A percentile compares a stretch with the other conserved stretches of the same genome.
phyloP scores from a whole-genome alignment of 2,329 filamentous ascomycete species.

The Scopulariopsis brevicaulis region DNA sequence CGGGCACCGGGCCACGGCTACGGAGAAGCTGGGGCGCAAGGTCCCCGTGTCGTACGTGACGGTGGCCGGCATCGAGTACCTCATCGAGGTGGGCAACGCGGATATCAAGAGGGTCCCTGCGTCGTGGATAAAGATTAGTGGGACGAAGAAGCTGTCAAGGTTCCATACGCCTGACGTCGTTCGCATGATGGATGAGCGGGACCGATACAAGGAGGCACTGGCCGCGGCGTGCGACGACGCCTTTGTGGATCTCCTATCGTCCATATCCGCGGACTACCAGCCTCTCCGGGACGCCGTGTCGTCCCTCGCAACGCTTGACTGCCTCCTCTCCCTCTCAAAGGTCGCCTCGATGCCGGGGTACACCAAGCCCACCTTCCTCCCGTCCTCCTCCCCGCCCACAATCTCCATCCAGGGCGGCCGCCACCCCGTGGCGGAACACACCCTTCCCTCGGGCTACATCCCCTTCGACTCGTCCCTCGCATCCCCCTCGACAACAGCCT shows the following conservation, averaged over 20 bases:
- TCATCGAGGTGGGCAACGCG: conserved; percentile 80
- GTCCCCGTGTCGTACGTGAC: conserved; percentile 66
- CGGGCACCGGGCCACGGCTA: conserved; percentile 60
- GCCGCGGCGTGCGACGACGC: conserved; percentile 84
- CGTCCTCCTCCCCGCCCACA: conserved; percentile 50
- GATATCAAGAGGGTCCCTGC: conserved; percentile 81
- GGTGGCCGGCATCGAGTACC: conserved; percentile 82
- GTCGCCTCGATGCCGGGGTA: conserved; percentile 85
- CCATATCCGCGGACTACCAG: conserved; percentile 78
- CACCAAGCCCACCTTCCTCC: conserved; percentile 58
- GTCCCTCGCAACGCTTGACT: conserved; percentile 78
- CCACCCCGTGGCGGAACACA: conserved; percentile 92
- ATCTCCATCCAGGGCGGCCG: conserved; percentile 66
- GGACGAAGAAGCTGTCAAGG: conserved; percentile 82
- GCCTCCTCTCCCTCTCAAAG: conserved; percentile 73
- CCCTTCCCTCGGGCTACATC: conserved; percentile 77
- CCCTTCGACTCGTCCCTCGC: conserved; percentile 73
- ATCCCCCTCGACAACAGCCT: conserved; percentile 44
- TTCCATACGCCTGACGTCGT: conserved; percentile 93
- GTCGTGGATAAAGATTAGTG: conserved; percentile 89
- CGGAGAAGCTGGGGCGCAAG: conserved; percentile 59
- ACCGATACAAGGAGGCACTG: conserved; percentile 89
- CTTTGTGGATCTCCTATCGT: conserved; percentile 58
- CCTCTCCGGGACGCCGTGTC: conserved; percentile 80
- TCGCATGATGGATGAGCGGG: conserved; percentile 70